phyloP scores from a whole-genome alignment of 768 basidiomycete species.

The Russula compacta region DNA sequence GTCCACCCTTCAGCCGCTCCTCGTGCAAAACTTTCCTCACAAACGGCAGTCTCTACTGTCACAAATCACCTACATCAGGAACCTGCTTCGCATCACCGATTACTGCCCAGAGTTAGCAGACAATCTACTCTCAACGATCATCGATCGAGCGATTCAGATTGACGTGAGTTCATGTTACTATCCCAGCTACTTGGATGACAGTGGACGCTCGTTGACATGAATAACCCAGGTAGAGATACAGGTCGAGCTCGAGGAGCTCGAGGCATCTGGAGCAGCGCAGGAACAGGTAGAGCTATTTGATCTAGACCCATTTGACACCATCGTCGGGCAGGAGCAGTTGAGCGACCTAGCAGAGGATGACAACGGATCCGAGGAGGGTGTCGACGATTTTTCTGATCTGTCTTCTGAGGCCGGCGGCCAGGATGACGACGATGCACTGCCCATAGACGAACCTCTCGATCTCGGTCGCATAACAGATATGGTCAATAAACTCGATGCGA shows the following conservation, averaged over 20 bases:
- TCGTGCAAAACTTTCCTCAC: slow-evolving; percentile 83
- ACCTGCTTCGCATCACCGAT: slow-evolving; percentile 68
- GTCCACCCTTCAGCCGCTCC: slow-evolving; percentile 74
- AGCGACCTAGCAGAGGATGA: slow-evolving; percentile 44
- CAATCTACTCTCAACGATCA: slow-evolving; percentile 73
- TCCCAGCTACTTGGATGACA: neutral
- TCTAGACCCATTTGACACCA: slow-evolving; percentile 78
- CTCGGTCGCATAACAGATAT: slow-evolving; percentile 70
- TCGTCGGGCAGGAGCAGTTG: slow-evolving; percentile 67
- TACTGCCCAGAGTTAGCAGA: slow-evolving; percentile 88
- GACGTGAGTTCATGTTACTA: slow-evolving; percentile 45
- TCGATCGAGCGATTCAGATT: slow-evolving; percentile 92
- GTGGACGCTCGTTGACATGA: neutral
- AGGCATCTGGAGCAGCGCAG: slow-evolving; percentile 44
- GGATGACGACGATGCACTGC: slow-evolving; percentile 31
- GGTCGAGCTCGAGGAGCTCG: slow-evolving; percentile 87
- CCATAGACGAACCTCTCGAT: slow-evolving; percentile 42
- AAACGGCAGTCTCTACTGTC: slow-evolving; percentile 75
- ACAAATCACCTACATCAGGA: slow-evolving; percentile 87
- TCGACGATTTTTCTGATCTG: slow-evolving; percentile 56
- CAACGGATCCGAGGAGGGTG: slow-evolving; percentile 34
- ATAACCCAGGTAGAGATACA: slow-evolving; percentile 81
- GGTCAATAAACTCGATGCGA: slow-evolving; percentile 86
- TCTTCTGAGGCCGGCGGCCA: slow-evolving; percentile 62
- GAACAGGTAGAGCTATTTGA: slow-evolving; percentile 58